These are phyloP conservation scores for Blastocystis sp. DNA, from an alignment of 352 stramenopile genomes.

Conservation along the genomic window DNA sequence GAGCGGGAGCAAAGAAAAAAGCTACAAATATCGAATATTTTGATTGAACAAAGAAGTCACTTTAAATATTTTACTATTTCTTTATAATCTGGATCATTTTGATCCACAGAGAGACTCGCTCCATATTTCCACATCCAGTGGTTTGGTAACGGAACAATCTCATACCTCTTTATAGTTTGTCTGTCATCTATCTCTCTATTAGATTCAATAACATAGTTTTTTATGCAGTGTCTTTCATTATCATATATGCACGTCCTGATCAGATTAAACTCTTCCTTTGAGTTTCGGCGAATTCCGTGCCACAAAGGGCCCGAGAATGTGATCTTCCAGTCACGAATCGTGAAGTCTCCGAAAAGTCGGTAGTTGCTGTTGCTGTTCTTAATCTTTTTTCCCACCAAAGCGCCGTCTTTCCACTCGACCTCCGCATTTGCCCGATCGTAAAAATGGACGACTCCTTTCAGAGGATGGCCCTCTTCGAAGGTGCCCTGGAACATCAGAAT, in stretches of 20 bases:
- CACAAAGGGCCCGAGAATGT: background rate
- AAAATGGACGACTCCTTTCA: background rate
- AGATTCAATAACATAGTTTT: background rate
- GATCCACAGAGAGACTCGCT: background rate
- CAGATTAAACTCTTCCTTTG: background rate
- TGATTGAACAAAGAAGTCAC: background rate
- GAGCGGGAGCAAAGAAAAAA: background rate
- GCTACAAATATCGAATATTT: background rate
- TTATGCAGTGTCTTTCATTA: background rate
- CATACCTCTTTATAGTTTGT: background rate
- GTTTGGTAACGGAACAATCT: background rate
- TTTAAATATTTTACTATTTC: background rate
- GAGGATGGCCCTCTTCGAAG: background rate
- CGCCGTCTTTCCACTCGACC: background rate
- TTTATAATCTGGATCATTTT: background rate
- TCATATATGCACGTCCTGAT: background rate
- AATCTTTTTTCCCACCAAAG: background rate
- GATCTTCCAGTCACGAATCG: background rate
- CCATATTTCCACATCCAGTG: background rate
- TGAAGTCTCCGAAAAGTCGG: background rate
- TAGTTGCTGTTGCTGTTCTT: background rate
- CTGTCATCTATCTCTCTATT: background rate
- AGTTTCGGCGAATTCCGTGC: background rate
- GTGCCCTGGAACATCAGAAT: background rate
- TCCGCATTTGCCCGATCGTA: background rate